Base-by-base conservation (phyloP, 371 early-diverging fungal species). In the Mucor indicus region DNA sequence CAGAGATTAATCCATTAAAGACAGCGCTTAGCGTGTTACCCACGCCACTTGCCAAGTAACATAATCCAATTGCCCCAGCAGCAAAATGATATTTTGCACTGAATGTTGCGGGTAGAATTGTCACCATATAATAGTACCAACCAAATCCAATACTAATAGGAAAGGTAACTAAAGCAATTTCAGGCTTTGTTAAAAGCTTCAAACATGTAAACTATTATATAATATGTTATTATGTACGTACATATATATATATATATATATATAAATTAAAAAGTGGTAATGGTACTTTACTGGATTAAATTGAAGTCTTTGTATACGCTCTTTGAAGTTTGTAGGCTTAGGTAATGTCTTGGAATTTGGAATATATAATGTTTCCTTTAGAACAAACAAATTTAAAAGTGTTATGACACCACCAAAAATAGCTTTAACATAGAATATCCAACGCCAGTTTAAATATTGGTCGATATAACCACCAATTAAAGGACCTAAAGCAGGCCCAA, bases 401-500 rank as follows among this genome's bases (percentile, higher is more conserved):
- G 62, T 50, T 39, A 79, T 56, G 19, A 64, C 43, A 10, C 73
- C 80, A 22, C 81, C 80, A 43, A 77, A 49, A 22, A 77, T 79
- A 10, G 77, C 53, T 35, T 67, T 60, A 40, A 77, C 50, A 50
- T 79, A 79, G 43, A 79, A 79, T 29, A 74, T 72, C 78, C 78
- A 79, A 6, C 77, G 76, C 80, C 83, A 82, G 3, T 77, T 78
- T 2, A 71, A 44, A 35, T 60, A 69, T 49, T 79, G 67, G 13
- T 66, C 68, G 11, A 79, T 53, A 33, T 72, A 80, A 0, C 83
- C 83, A 17, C 83, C 83, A 10, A 79, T 56, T 23, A 80, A 46
- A 3, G 83, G 83, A 0, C 73, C 76, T 33, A 80, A 43, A 20
- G 75, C 66, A 17, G 83, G 82, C 0, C 83, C 81, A 11, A 80